A percentile compares a stretch with the other conserved stretches of the same genome.
Conservation (phyloP, 768 basidiomycete genomes). For the Exsudoporus frostii region DNA sequence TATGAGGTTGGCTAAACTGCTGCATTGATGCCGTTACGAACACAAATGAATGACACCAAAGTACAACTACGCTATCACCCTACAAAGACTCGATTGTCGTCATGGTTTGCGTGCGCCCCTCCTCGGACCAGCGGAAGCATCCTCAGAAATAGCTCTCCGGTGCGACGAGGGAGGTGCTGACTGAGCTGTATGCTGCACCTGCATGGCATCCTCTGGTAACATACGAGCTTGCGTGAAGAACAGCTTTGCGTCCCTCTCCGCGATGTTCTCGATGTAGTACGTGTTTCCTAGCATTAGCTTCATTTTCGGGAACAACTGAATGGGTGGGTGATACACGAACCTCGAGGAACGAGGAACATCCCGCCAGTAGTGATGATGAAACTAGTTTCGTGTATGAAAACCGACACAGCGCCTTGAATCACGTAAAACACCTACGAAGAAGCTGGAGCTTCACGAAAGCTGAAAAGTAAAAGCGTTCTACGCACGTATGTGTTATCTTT, state of each 20-base stretch:
- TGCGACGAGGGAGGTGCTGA: slow-evolving; percentile 30
- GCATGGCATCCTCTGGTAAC: slow-evolving; percentile 33
- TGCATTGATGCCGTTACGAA: background rate
- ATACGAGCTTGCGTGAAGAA: slow-evolving; percentile 91
- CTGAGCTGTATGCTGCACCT: slow-evolving; percentile 24
- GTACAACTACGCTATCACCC: background rate
- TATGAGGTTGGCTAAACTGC: background rate
- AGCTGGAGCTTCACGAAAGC: background rate
- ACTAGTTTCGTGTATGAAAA: slow-evolving; percentile 76
- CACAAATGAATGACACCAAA: background rate
- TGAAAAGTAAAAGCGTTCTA: slow-evolving; percentile 4
- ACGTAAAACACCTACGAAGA: slow-evolving; percentile 65
- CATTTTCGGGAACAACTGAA: background rate
- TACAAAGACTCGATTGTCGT: background rate
- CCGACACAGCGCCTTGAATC: slow-evolving; percentile 84
- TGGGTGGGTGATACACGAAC: slow-evolving; percentile 38
- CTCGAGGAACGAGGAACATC: slow-evolving; percentile 88
- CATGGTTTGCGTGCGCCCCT: slow-evolving; percentile 17
- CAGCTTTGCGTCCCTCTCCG: slow-evolving; percentile 70
- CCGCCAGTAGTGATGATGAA: slow-evolving; percentile 79
- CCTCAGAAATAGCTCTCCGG: slow-evolving; percentile 28
- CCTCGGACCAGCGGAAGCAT: slow-evolving; percentile 13
- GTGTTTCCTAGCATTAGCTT: slow-evolving; percentile 61
- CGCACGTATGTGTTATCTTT: slow-evolving; percentile 93
- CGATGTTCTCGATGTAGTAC: slow-evolving; percentile 88